These are phyloP conservation scores for Leishmania arabica DNA, from an alignment of 208 protist species.

Conservation along the genomic window DNA sequence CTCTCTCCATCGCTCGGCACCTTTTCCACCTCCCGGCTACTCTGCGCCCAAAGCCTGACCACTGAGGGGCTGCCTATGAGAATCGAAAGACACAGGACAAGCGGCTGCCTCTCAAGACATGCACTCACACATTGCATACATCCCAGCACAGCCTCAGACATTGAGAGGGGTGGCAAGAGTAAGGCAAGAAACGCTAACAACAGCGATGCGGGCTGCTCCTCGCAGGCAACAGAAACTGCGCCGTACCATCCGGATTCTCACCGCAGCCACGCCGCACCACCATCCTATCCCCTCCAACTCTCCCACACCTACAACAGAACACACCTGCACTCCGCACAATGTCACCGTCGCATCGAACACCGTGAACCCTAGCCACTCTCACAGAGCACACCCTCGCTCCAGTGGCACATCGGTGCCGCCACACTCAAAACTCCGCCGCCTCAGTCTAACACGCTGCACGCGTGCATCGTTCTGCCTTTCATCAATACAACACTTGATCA, in stretches of 20 bases:
- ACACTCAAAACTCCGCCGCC: not conserved
- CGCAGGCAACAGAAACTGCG: not conserved
- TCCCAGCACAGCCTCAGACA: not conserved
- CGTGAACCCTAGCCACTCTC: not conserved
- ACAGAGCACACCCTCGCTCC: not conserved
- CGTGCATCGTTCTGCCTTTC: constrained; percentile 32
- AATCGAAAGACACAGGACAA: not conserved
- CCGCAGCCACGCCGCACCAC: not conserved
- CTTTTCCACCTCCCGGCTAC: not conserved
- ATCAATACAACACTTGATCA: constrained; percentile 19
- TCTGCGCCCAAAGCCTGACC: not conserved
- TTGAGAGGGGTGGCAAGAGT: not conserved
- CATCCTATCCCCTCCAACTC: not conserved
- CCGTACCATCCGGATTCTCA: not conserved
- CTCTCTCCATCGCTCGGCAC: not conserved
- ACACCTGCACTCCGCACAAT: not conserved
- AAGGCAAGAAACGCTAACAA: not conserved
- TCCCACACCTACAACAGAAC: not conserved
- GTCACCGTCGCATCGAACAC: not conserved
- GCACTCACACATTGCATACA: not conserved
- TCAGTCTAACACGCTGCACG: constrained; percentile 31
- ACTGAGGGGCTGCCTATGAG: not conserved
- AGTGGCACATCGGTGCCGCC: not conserved
- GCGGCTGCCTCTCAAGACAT: not conserved
- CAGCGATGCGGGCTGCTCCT: not conserved